A percentile compares a stretch with the other conserved stretches of the same genome.
phyloP scores from a whole-genome alignment of 108 stramenopile species.

The Skeletonema menzelii region DNA sequence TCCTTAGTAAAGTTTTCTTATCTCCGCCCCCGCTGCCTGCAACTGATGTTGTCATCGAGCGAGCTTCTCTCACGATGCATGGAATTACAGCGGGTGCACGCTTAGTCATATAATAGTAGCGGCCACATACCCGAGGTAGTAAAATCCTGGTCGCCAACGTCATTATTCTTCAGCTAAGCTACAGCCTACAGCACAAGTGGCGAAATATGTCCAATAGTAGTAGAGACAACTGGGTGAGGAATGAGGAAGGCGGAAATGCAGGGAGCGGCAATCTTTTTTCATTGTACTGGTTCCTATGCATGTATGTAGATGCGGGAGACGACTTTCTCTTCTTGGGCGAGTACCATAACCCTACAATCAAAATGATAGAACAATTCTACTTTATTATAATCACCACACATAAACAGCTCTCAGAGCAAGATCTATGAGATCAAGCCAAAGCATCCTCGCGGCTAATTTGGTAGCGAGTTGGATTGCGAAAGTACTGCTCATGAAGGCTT shows the following conservation, averaged over 20 bases:
- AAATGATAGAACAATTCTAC: too few relatives aligned
- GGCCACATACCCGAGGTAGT: neutral
- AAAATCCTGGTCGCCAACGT: neutral
- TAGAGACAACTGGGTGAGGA: too few relatives aligned
- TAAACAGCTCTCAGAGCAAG: neutral
- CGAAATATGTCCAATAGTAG: too few relatives aligned
- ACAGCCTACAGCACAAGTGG: too few relatives aligned
- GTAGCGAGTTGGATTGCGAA: slow-evolving; percentile 12
- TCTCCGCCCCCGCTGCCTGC: neutral
- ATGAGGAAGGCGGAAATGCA: too few relatives aligned
- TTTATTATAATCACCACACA: too few relatives aligned
- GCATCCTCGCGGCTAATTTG: neutral
- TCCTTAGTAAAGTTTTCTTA: neutral
- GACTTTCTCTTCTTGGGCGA: too few relatives aligned
- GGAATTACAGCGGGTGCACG: neutral
- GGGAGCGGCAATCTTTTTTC: too few relatives aligned
- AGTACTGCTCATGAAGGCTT: slow-evolving; percentile 35
- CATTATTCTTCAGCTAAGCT: neutral
- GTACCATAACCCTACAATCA: too few relatives aligned
- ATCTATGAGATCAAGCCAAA: neutral
- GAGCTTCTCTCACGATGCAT: neutral
- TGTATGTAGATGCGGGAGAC: too few relatives aligned
- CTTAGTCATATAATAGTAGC: neutral
- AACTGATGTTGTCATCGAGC: neutral
- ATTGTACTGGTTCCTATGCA: too few relatives aligned